Evolutionary conservation across 345 rosid genomes (phyloP), one percentile per base, ranked within the genome.

Genomic region (Syzygium aqueum): DNA sequence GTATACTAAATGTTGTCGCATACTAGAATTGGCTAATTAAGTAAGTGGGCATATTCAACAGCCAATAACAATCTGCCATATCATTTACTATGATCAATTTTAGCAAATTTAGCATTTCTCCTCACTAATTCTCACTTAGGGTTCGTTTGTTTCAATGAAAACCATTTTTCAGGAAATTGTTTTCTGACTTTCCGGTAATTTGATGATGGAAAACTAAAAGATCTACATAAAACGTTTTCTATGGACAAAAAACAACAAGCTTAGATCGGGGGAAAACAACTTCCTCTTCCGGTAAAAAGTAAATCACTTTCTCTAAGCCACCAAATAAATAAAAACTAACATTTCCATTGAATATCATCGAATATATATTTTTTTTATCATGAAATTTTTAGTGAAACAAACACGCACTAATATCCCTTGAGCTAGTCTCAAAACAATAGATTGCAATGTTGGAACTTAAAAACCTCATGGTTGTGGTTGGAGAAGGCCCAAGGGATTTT

Each of bases 211-310:
- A 73, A 73, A 73, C 3, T 73, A 73, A 73, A 33, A 5, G 4
- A 33, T 19, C 2, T 73, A 9, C 7, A 7, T 3, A 54, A 22
- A 54, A 54, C 4, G 3, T 7, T 53, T 6, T 22, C 9, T 11
- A 8, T 8, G 11, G 27, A 54, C 27, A 2, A 0, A 54, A 54
- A 54, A 54, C 11, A 53, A 19, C 10, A 22, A 22, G 11, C 11
- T 54, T 0, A 8, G 3, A 22, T 8, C 8, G 23, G 9, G 11
- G 4, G 2, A 7, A 54, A 54, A 54, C 1, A 4, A 54, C 1
- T 54, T 54, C 0, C 27, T 54, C 4, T 54, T 54, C 27, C 4
- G 5, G 1, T 2, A 21, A 54, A 3, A 54, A 54, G 27, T 25
- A 54, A 8, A 53, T 53, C 7, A 21, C 27, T 54, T 22, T 54